Percentiles rank a stretch among this genome's conserved stretches.
Evolutionary conservation across 176 grass and related monocot genomes (phyloP).

Genomic region (Triticum dicoccoides): DNA sequence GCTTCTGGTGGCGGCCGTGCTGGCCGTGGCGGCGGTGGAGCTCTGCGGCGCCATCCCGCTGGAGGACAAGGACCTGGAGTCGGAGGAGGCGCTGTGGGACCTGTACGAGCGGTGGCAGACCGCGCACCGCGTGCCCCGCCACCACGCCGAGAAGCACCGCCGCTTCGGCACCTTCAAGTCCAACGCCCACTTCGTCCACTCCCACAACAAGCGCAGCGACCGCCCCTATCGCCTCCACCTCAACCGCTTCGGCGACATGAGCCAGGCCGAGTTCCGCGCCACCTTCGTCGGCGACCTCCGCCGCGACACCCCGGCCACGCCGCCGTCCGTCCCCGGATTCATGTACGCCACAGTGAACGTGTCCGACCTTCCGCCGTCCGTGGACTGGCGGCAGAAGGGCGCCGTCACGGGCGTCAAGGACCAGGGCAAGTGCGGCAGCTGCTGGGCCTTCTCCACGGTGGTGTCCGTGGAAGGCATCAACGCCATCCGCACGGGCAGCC

Average conservation of each 20-base stretch:
- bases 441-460: slow-evolving; percentile 73
- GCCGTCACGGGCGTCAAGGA: slow-evolving; percentile 69
- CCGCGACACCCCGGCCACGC: not conserved
- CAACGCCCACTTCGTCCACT: slow-evolving; percentile 74
- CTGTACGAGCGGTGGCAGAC: slow-evolving; percentile 74
- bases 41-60: slow-evolving; percentile 45
- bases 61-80: slow-evolving; percentile 57
- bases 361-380: slow-evolving; percentile 23
- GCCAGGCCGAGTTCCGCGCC: slow-evolving; percentile 48
- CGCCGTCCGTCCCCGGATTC: slow-evolving; percentile 38
- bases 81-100: slow-evolving; percentile 62
- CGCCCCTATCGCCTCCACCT: slow-evolving; percentile 57
- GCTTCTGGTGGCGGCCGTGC: not conserved
- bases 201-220: slow-evolving; percentile 59
- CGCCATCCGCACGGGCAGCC: slow-evolving; percentile 47
- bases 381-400: slow-evolving; percentile 63
- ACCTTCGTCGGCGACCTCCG: slow-evolving; percentile 49
- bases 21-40: slow-evolving; percentile 17
- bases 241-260: slow-evolving; percentile 85
- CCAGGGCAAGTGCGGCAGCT: slow-evolving; percentile 76
- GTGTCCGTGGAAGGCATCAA: slow-evolving; percentile 77
- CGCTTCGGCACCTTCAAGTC: slow-evolving; percentile 69
- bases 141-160: slow-evolving; percentile 58
- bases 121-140: slow-evolving; percentile 46
- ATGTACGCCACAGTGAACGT: slow-evolving; percentile 34